Base-by-base conservation (phyloP, 768 basidiomycete genomes). In the Lactifluus volemus region DNA sequence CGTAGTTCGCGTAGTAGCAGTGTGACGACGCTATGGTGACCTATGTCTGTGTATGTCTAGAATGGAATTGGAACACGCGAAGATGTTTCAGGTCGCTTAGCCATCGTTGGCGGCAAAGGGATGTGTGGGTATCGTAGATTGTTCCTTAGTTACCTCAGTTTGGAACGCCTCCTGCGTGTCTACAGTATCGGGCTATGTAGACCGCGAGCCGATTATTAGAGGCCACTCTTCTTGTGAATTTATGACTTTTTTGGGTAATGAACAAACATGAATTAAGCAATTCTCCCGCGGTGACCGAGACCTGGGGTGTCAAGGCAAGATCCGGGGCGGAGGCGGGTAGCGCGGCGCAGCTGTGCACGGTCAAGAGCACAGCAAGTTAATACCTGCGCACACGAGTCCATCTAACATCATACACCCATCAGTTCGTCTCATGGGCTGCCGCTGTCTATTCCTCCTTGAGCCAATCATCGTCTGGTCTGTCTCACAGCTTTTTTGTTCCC, bases 401-500 rank as follows among this genome's bases (percentile, higher is more conserved):
- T 54, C 59, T 12, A 49, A 55, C 39, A 55, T 53, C 61, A 58
- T 49, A 6, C 14, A 7, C 25, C 58, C 56, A 62, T 49, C 61
- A 49, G 38, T 54, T 42, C 39, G 42, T 57, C 38, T 63, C 52
- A 17, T 49, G 52, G 25, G 6, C 45, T 19, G 41, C 17, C 48
- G 38, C 59, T 42, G n/a, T 29, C 30, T 34, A 4, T 12, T 4
- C 47, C 19, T n/a, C 48, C 4, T 14, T 25, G 25, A 34, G 2
- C 53, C 19, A 29, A 42, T 63, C 61, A 49, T 44, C 45, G 21
- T 32, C 36, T 21, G 29, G 19, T 49, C 47, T 49, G 25, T 34
- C 58, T 47, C 61, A 58, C 47, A 53, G 47, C 55, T 17, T 32
- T 49, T 25, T 25, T 25, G 25, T 25, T 25, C 41, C 19, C 21